Evolutionary conservation across 768 basidiomycete genomes (phyloP), one percentile per base, ranked within the genome.

Genomic region (Imleria badia): DNA sequence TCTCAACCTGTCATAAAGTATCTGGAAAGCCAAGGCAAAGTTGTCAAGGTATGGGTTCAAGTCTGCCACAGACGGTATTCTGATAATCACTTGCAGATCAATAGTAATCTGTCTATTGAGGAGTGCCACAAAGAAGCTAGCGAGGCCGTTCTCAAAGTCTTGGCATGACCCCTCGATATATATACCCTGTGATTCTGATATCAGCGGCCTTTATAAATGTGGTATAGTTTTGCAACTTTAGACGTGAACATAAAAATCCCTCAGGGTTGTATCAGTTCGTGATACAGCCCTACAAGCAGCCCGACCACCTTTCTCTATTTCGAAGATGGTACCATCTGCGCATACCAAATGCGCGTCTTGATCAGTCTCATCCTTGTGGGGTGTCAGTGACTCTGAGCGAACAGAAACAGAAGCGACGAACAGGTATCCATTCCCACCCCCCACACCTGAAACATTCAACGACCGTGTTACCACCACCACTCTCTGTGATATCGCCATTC

Each of bases 1-100:
- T 91, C 88, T 7, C 93, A 92, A 89, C 96, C 97, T 8, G 96
- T 99, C 47, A 91, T 99, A 52, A 76, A 93, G 43, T 80, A 94
- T 71, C 95, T 96, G 69, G 70, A 76, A 48, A 67, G 73, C 43
- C 70, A 77, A 45, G 76, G 73, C 60, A 94, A 91, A 70, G 90
- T 97, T 13, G 84, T 86, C 33, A 83, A 92, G 78, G 94, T 94
- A 62, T 53, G 22, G 11, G 40, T 35, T 13, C 19, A 20, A 22
- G 7, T 48, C 45, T 38, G 35, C 26, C 26, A 38, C 23, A 29
- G n/a, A 11, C 15, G 4, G 22, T n/a, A n/a, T 47, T 3, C 44
- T 56, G n/a, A 53, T 33, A 17, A 43, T 38, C 44, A 41, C 38
- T 45, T 38, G 8, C 61, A 91, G 89, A 80, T 92, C 52, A 82